Evolutionary conservation across 345 rosid species (phyloP).

Genomic region (Citrus glauca): DNA sequence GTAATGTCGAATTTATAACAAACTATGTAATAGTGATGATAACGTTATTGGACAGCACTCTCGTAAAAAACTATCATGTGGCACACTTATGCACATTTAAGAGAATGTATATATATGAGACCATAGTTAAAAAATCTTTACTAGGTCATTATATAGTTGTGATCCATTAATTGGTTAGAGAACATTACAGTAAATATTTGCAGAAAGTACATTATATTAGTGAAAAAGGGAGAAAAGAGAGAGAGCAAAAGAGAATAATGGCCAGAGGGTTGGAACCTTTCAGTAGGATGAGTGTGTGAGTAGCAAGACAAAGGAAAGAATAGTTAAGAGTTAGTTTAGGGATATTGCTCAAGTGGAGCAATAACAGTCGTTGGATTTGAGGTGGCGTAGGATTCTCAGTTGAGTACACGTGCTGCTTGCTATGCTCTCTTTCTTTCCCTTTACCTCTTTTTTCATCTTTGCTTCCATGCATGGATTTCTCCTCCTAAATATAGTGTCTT

Average conservation of each 20-base stretch:
- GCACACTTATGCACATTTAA: too few species aligned
- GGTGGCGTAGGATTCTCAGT: slow-evolving; percentile 37
- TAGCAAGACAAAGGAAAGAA: slow-evolving; percentile 45
- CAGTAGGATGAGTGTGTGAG: background rate
- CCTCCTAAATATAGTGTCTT: slow-evolving; percentile 38
- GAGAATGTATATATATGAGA: too few species aligned
- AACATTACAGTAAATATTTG: too few species aligned
- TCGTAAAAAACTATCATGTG: too few species aligned
- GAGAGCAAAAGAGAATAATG: background rate
- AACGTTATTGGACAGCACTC: too few species aligned
- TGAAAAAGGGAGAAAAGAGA: too few species aligned
- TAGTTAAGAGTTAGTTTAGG: slow-evolving; percentile 27
- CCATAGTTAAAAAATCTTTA: too few species aligned
- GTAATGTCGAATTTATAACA: background rate
- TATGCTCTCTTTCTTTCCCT: slow-evolving; percentile 14
- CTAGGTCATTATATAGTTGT: too few species aligned
- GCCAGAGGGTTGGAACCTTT: background rate
- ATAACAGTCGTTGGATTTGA: slow-evolving; percentile 29
- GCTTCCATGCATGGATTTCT: slow-evolving; percentile 74
- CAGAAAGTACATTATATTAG: too few species aligned
- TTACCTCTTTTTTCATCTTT: slow-evolving; percentile 32
- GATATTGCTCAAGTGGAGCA: slow-evolving; percentile 19
- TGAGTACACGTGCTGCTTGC: slow-evolving; percentile 47
- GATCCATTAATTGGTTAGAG: too few species aligned
- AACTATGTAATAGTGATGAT: background rate